Percentiles rank a stretch among this genome's conserved stretches.
Evolutionary conservation across 192 early-diverging fungal genomes (phyloP).

Genomic region (Backusella luteola): DNA sequence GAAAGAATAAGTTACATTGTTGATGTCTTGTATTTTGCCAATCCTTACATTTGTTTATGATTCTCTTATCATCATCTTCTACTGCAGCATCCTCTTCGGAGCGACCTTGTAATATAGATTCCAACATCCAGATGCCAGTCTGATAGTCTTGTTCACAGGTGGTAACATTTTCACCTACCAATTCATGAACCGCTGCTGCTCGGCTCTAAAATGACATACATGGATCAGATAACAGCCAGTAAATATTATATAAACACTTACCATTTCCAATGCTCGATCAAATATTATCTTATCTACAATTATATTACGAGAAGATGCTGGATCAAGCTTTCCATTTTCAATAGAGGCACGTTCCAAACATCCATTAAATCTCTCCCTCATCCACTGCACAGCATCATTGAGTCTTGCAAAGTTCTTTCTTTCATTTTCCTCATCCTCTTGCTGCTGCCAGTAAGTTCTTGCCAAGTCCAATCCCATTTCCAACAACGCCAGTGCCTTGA

Average conservation of each 20-base stretch:
- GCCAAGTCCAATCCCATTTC: slow-evolving; percentile 56
- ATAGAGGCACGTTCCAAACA: slow-evolving; percentile 82
- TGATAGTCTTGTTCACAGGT: slow-evolving; percentile 76
- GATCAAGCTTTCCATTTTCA: slow-evolving; percentile 50
- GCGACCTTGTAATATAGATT: slow-evolving; percentile 61
- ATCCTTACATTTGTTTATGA: slow-evolving; percentile 51
- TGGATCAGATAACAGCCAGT: not conserved
- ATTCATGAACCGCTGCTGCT: slow-evolving; percentile 60
- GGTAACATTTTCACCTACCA: slow-evolving; percentile 59
- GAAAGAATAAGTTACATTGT: not conserved
- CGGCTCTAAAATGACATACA: slow-evolving; percentile 42
- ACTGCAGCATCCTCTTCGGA: slow-evolving; percentile 43
- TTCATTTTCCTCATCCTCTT: slow-evolving; percentile 25
- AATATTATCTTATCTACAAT: slow-evolving; percentile 71
- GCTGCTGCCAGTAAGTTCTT: slow-evolving; percentile 53
- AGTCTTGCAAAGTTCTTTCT: slow-evolving; percentile 40
- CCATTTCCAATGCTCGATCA: slow-evolving; percentile 69
- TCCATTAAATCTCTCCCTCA: slow-evolving; percentile 87
- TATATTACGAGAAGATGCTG: slow-evolving; percentile 21
- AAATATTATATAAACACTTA: slow-evolving; percentile 21
- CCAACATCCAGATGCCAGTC: slow-evolving; percentile 73
- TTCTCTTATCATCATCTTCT: slow-evolving; percentile 52
- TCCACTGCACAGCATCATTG: slow-evolving; percentile 82
- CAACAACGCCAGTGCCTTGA: slow-evolving; percentile 65
- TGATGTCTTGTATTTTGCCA: no score